Conservation (phyloP, 2,329 filamentous ascomycete species). For the Beauveria asiatica region DNA sequence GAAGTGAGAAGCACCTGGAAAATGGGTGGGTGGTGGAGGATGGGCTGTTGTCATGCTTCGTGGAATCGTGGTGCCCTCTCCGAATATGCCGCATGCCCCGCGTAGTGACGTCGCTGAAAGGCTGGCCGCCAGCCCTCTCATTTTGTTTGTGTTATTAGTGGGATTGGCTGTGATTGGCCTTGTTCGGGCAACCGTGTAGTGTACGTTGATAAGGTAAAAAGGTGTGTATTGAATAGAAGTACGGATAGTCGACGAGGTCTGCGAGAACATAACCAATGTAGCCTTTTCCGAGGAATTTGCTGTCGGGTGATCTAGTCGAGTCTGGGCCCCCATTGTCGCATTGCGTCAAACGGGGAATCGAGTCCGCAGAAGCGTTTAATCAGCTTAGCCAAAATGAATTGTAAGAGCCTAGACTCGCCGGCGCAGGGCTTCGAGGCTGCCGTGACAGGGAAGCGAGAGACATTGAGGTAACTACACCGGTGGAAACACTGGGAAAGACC, state of each 20-base stretch:
- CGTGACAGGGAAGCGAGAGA: background rate
- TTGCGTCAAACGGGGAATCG: background rate
- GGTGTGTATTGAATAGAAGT: background rate
- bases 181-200: too few relatives aligned
- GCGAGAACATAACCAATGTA: background rate
- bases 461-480: background rate
- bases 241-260: background rate
- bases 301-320: background rate
- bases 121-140: background rate
- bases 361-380: background rate
- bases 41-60: background rate
- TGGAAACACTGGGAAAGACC: background rate
- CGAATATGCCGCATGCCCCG: conserved; percentile 10
- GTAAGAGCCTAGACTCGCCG: conserved; percentile 3
- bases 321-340: background rate
- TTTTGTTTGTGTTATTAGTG: background rate
- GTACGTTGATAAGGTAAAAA: background rate
- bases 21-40: background rate
- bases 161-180: background rate
- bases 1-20: background rate
- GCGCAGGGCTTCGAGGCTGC: background rate
- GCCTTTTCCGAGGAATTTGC: background rate
- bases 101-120: conserved; percentile 8
- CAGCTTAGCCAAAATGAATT: background rate
- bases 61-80: background rate